Base-by-base conservation (phyloP, 331 rosid species). In the Pyracantha coccinea region DNA sequence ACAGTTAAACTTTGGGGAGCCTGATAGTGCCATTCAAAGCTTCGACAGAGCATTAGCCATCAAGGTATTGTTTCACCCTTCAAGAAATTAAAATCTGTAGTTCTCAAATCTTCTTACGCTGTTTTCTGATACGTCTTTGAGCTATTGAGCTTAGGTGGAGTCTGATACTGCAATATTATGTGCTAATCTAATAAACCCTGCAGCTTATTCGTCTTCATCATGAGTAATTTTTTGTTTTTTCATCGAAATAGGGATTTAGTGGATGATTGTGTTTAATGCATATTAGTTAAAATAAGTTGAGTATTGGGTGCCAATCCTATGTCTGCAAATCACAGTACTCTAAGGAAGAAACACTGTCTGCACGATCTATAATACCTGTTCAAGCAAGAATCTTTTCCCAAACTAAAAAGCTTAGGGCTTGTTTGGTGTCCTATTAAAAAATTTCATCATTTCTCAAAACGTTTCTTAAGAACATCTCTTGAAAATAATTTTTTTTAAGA, bases 1-100 rank as follows among this genome's bases (percentile, higher is more conserved):
- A 68, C 97, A 90, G 81, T 83, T 94, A 68, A 91, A 94, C 85
- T 94, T 83, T 75, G 99, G 99, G 57, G 97, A 94, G 82, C 97
- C 96, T 13, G 97, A 91, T 82, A 86, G 83, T 78, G 95, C 96
- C 21, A 75, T 88, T 69, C 86, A 87, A 75, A 94, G 95, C 83
- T 94, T 94, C 78, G 99, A 94, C 81, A 83, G 74, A 80, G 92
- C 99, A 45, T 69, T 90, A 82, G 91, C 89, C 73, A 83, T 91
- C 80, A 90, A 90, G 98, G 97, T 91, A 83, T 57, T 45, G 47
- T 66, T 78, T 84, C 74, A 15, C 52, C 52, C 13, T 13, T 44
- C 6, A 13, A 44, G 67, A 54, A 15, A 33, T 25, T 16, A 20
- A 13, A 19, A 11, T 41, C 24, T 63, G 1, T 15, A 17, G 58